phyloP scores from a whole-genome alignment of 108 stramenopile genomes.

The Bacterosira constricta region DNA sequence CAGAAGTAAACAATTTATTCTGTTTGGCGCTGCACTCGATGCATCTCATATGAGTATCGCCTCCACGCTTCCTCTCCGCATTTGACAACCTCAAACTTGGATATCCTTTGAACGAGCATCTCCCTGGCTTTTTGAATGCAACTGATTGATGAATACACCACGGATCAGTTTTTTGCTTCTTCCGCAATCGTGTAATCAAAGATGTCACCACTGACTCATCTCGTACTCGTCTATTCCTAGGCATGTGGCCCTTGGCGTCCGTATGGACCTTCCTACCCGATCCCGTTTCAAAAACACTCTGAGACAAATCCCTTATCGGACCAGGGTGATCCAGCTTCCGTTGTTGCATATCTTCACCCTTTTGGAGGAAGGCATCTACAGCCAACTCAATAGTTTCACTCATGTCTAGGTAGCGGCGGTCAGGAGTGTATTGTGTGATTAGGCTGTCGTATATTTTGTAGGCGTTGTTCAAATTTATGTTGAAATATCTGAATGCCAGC shows the following conservation, averaged over 20 bases:
- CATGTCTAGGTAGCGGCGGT: neutral
- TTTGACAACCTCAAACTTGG: neutral
- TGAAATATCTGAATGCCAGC: neutral
- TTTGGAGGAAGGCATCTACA: neutral
- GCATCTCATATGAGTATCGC: neutral
- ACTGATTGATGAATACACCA: neutral
- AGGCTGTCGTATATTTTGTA: constrained; percentile 5
- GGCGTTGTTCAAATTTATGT: constrained; percentile 9
- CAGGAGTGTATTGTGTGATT: neutral
- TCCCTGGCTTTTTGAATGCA: neutral
- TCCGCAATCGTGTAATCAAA: neutral
- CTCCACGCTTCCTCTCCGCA: neutral
- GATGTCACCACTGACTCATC: neutral
- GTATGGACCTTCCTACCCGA: constrained; percentile 1
- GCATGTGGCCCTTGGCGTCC: neutral
- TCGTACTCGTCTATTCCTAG: neutral
- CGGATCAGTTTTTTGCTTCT: neutral
- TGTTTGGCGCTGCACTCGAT: too few relatives aligned
- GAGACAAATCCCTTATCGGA: neutral
- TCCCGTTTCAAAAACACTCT: too few relatives aligned
- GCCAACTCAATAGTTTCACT: neutral
- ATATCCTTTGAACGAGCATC: neutral
- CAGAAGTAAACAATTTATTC: neutral
- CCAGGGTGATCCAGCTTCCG: neutral
- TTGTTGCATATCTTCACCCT: neutral